Conservation (phyloP, 1,284 basidiomycete genomes). For the Naganishia sp. region DNA sequence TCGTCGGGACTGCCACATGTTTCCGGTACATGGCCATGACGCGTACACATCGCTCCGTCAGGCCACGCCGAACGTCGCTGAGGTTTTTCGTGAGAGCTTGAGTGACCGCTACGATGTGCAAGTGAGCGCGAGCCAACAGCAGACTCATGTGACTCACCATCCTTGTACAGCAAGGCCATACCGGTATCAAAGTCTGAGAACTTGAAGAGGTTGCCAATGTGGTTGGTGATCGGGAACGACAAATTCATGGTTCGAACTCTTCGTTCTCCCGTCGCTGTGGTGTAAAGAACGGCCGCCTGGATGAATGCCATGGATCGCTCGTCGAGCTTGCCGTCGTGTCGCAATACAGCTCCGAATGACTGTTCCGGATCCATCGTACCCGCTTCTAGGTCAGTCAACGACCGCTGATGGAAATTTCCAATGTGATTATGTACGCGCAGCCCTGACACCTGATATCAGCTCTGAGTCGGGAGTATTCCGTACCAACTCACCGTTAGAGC, state of each 20-base stretch:
- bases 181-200: slow-evolving; percentile 89
- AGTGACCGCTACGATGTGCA: slow-evolving; percentile 62
- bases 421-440: slow-evolving; percentile 70
- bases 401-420: slow-evolving; percentile 79
- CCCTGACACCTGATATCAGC: slow-evolving; percentile 55
- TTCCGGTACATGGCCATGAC: slow-evolving; percentile 85
- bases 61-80: slow-evolving; percentile 73
- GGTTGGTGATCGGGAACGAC: slow-evolving; percentile 72
- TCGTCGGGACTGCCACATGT: slow-evolving; percentile 83
- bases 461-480: background rate
- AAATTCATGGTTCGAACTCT: slow-evolving; percentile 85
- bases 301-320: slow-evolving; percentile 76
- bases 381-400: slow-evolving; percentile 74
- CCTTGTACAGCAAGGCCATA: slow-evolving; percentile 72
- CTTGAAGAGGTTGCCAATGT: slow-evolving; percentile 90
- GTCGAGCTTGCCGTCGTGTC: slow-evolving; percentile 65
- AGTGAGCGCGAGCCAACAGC: slow-evolving; percentile 14
- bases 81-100: slow-evolving; percentile 65
- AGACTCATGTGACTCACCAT: slow-evolving; percentile 60
- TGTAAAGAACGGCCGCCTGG: slow-evolving; percentile 91
- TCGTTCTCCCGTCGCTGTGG: slow-evolving; percentile 73
- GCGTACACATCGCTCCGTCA: slow-evolving; percentile 82
- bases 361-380: slow-evolving; percentile 81
- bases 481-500: slow-evolving; percentile 69
- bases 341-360: slow-evolving; percentile 69